These are phyloP conservation scores for Schizochytrium sp. DNA, from an alignment of 108 stramenopile species.

Conservation along the genomic window DNA sequence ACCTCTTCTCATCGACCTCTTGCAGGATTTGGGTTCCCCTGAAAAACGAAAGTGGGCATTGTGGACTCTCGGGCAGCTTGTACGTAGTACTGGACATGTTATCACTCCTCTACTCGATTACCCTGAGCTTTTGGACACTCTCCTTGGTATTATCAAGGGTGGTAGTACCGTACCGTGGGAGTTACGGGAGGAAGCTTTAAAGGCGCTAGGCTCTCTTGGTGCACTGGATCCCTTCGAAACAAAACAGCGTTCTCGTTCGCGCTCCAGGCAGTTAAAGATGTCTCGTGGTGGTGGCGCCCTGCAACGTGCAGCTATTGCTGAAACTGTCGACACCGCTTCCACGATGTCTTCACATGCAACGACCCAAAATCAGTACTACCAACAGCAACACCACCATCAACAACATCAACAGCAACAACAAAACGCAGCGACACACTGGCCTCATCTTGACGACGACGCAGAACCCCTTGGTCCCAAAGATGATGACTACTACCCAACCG, in stretches of 20 bases:
- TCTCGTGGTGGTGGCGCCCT: slow-evolving; percentile 29
- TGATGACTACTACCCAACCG: slow-evolving; percentile 92
- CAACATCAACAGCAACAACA: background rate
- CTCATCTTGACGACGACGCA: slow-evolving; percentile 73
- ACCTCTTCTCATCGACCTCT: slow-evolving; percentile 86
- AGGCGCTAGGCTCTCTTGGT: slow-evolving; percentile 91
- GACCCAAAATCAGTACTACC: background rate
- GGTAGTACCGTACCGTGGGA: slow-evolving; percentile 86
- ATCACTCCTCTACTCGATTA: slow-evolving; percentile 91
- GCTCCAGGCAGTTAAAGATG: slow-evolving; percentile 74
- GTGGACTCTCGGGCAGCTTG: slow-evolving; percentile 88
- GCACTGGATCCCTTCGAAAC: slow-evolving; percentile 92
- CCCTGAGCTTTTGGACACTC: slow-evolving; percentile 85
- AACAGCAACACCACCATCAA: background rate
- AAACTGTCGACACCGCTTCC: too few species aligned
- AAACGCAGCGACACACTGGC: background rate
- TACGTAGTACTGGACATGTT: slow-evolving; percentile 90
- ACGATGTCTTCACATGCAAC: too few species aligned
- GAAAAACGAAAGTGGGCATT: slow-evolving; percentile 89
- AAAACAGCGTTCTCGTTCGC: slow-evolving; percentile 74
- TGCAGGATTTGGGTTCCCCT: slow-evolving; percentile 88
- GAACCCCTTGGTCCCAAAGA: slow-evolving; percentile 89
- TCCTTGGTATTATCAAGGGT: slow-evolving; percentile 83
- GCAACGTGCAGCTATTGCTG: background rate
- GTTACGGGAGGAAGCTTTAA: slow-evolving; percentile 89